Conservation (phyloP, 2,329 filamentous ascomycete species). For the Hortaea werneckii region DNA sequence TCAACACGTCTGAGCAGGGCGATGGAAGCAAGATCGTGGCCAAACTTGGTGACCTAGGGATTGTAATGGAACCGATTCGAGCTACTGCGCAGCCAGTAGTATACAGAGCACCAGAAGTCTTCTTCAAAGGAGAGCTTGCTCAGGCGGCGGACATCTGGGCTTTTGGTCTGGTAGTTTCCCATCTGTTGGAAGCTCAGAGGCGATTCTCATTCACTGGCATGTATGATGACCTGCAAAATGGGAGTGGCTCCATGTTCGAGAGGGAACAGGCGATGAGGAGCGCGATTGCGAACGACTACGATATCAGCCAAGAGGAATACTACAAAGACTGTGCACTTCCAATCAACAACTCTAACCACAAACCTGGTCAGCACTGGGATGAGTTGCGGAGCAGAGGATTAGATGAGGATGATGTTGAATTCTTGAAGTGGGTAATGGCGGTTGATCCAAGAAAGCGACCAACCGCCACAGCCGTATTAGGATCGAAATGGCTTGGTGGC, state of each 20-base stretch:
- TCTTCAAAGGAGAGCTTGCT: conserved; percentile 18
- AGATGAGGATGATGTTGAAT: conserved; percentile 14
- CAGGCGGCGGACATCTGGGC: conserved; percentile 20
- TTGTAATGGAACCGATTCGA: conserved; percentile 16
- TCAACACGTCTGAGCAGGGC: conserved; percentile 8
- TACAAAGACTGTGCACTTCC: conserved; percentile 15
- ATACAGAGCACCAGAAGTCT: conserved; percentile 22
- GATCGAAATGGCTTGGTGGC: conserved; percentile 5
- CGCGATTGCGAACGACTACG: conserved; percentile 19
- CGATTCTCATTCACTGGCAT: conserved; percentile 16
- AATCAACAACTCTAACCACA: conserved; percentile 5
- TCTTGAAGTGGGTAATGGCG: conserved; percentile 16
- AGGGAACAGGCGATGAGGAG: conserved; percentile 11
- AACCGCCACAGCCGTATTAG: conserved; percentile 14
- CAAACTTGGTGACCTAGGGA: conserved; percentile 21
- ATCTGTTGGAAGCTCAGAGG: conserved; percentile 19
- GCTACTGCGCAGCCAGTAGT: conserved; percentile 17
- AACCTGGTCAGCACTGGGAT: conserved; percentile 15
- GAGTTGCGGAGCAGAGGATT: conserved; percentile 12
- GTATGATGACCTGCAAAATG: conserved; percentile 15
- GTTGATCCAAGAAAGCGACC: conserved; percentile 17
- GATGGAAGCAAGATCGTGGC: conserved; percentile 11
- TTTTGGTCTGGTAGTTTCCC: conserved; percentile 19
- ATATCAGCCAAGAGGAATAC: conserved; percentile 13
- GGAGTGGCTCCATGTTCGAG: conserved; percentile 8